A percentile compares a stretch with the other conserved stretches of the same genome.
Conservation (phyloP, 2,329 filamentous ascomycete genomes). For the Balansia obtecta region DNA sequence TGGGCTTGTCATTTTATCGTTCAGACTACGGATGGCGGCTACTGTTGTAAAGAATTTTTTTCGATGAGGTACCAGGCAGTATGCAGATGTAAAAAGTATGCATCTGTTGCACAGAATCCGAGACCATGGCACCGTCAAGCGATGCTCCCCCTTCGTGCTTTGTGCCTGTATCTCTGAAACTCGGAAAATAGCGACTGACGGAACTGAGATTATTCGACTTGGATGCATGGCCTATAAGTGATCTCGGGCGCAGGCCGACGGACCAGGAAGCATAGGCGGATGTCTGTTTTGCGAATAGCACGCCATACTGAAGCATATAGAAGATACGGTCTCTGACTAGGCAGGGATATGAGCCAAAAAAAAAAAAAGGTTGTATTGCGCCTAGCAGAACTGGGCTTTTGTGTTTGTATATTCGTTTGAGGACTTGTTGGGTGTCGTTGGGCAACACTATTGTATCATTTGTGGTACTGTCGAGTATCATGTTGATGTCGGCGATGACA, state of each 20-base stretch:
- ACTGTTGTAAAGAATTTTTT: background rate
- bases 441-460: too few relatives aligned
- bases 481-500: too few relatives aligned
- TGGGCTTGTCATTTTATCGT: background rate
- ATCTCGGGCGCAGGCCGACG: background rate
- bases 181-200: background rate
- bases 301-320: too few relatives aligned
- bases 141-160: background rate
- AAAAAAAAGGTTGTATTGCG: too few relatives aligned
- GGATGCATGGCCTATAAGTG: background rate
- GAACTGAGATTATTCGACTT: background rate
- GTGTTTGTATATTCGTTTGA: too few relatives aligned
- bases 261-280: too few relatives aligned
- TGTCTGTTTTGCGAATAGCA: too few relatives aligned
- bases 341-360: too few relatives aligned
- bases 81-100: background rate
- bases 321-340: too few relatives aligned
- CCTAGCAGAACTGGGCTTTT: too few relatives aligned
- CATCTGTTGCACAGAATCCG: background rate
- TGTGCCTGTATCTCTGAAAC: background rate
- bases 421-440: too few relatives aligned
- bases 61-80: background rate
- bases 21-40: background rate
- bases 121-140: background rate
- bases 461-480: too few relatives aligned